A percentile compares a stretch with the other conserved stretches of the same genome.
phyloP scores from a whole-genome alignment of 2,329 filamentous ascomycete species.

The Bipolaris cookei region DNA sequence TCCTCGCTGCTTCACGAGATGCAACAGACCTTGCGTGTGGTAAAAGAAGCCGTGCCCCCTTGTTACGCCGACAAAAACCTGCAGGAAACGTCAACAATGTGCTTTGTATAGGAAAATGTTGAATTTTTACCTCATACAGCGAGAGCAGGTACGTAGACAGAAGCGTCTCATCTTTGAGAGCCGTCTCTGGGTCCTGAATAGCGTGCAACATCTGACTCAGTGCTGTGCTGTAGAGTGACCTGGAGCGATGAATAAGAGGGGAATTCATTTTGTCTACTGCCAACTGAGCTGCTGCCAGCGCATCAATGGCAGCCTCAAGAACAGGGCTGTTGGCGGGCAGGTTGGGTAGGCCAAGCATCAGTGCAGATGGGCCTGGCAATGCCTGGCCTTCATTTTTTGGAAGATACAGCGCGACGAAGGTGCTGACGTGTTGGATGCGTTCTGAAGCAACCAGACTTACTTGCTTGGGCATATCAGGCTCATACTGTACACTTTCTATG shows the following conservation, averaged over 20 bases:
- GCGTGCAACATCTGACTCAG: slow-evolving; percentile 40
- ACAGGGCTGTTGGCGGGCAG: slow-evolving; percentile 42
- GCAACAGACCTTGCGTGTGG: slow-evolving; percentile 46
- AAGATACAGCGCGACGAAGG: slow-evolving; percentile 43
- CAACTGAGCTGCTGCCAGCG: slow-evolving; percentile 44
- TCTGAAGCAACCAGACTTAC: slow-evolving; percentile 46
- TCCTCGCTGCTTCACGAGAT: slow-evolving; percentile 41
- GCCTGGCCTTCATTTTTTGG: slow-evolving; percentile 37
- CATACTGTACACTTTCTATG: slow-evolving; percentile 18
- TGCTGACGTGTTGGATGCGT: slow-evolving; percentile 44
- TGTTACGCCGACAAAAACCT: slow-evolving; percentile 47
- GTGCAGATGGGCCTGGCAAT: slow-evolving; percentile 44
- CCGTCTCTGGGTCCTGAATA: slow-evolving; percentile 36
- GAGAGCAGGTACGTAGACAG: slow-evolving; percentile 46
- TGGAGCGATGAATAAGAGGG: slow-evolving; percentile 41
- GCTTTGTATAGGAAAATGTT: neutral
- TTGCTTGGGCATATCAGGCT: slow-evolving; percentile 34
- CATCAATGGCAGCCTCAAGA: slow-evolving; percentile 42
- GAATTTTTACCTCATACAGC: slow-evolving; percentile 40
- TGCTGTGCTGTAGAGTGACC: slow-evolving; percentile 45
- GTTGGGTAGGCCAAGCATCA: slow-evolving; percentile 43
- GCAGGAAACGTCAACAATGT: slow-evolving; percentile 1
- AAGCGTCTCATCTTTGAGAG: slow-evolving; percentile 44
- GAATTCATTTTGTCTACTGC: slow-evolving; percentile 41
- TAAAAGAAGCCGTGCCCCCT: slow-evolving; percentile 47